Evolutionary conservation across 768 basidiomycete genomes (phyloP).

Genomic region (Basidioascus undulatus): DNA sequence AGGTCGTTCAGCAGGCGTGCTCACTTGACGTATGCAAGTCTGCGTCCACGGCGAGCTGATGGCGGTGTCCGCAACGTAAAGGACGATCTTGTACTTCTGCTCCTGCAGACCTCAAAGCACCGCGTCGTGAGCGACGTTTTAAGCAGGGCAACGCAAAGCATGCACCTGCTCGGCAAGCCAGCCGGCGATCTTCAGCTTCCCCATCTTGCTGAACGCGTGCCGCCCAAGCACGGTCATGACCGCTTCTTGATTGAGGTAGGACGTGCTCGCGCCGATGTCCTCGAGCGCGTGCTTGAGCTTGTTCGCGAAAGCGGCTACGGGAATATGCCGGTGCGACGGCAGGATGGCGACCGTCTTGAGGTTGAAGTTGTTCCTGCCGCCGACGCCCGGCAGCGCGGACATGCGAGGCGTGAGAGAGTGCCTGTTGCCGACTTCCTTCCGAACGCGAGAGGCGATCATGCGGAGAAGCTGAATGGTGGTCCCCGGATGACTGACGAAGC

Average conservation of each 20-base stretch:
- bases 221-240: constrained; percentile 75
- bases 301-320: constrained; percentile 66
- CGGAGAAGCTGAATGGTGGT: constrained; percentile 28
- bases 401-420: no score
- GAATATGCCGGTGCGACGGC: constrained; percentile 64
- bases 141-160: constrained; percentile 1
- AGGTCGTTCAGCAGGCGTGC: constrained; percentile 5
- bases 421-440: constrained; percentile 38
- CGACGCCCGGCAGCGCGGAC: neutral
- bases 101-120: no score
- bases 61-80: constrained; percentile 89
- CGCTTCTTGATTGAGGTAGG: constrained; percentile 79
- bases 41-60: constrained; percentile 94
- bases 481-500: constrained; percentile 13
- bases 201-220: constrained; percentile 89
- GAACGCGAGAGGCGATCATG: constrained; percentile 78
- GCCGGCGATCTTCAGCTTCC: constrained; percentile 76
- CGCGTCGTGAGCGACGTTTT: neutral
- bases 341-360: constrained; percentile 77
- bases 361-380: constrained; percentile 54
- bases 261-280: constrained; percentile 76
- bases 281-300: constrained; percentile 74
- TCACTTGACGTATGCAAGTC: constrained; percentile 81
- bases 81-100: constrained; percentile 71
- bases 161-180: constrained; percentile 88